Percentiles rank a stretch among this genome's conserved stretches.
phyloP scores from a whole-genome alignment of 805 yeast species.

The Candida takata region DNA sequence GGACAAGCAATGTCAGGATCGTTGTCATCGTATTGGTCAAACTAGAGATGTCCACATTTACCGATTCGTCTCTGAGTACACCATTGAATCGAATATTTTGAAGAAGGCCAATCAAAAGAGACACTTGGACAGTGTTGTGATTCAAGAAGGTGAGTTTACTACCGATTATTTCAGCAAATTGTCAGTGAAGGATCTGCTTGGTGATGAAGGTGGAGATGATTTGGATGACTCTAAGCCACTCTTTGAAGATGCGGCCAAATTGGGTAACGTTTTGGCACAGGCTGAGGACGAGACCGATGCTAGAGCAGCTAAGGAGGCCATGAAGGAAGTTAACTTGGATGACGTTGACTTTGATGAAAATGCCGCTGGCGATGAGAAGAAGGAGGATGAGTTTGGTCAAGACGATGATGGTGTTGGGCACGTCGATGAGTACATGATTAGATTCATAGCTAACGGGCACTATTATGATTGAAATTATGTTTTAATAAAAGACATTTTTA shows the following conservation, averaged over 20 bases:
- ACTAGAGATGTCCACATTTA: slow-evolving; percentile 96
- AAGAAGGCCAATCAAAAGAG: slow-evolving; percentile 92
- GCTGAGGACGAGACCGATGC: slow-evolving; percentile 94
- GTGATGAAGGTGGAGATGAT: slow-evolving; percentile 28
- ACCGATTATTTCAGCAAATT: slow-evolving; percentile 90
- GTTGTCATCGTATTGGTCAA: slow-evolving; percentile 98
- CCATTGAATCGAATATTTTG: slow-evolving; percentile 92
- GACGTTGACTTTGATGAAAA: slow-evolving; percentile 61
- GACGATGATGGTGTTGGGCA: slow-evolving; percentile 59
- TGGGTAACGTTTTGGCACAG: slow-evolving; percentile 67
- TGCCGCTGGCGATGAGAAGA: slow-evolving; percentile 34
- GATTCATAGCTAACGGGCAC: slow-evolving; percentile 79
- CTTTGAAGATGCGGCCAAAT: slow-evolving; percentile 30
- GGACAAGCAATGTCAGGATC: slow-evolving; percentile 98
- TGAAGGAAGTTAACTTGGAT: slow-evolving; percentile 79
- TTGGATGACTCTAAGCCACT: slow-evolving; percentile 26
- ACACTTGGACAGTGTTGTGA: slow-evolving; percentile 87
- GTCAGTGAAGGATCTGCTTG: slow-evolving; percentile 79
- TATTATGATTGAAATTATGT: slow-evolving; percentile 36
- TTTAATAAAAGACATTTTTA: neutral
- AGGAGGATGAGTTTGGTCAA: slow-evolving; percentile 14
- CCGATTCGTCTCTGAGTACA: slow-evolving; percentile 90
- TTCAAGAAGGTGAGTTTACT: slow-evolving; percentile 97
- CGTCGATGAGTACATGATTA: slow-evolving; percentile 93
- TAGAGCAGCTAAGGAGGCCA: slow-evolving; percentile 82